Evolutionary conservation across 495 filamentous ascomycete species (phyloP).

Genomic region (Trichoderma orchidacearum): DNA sequence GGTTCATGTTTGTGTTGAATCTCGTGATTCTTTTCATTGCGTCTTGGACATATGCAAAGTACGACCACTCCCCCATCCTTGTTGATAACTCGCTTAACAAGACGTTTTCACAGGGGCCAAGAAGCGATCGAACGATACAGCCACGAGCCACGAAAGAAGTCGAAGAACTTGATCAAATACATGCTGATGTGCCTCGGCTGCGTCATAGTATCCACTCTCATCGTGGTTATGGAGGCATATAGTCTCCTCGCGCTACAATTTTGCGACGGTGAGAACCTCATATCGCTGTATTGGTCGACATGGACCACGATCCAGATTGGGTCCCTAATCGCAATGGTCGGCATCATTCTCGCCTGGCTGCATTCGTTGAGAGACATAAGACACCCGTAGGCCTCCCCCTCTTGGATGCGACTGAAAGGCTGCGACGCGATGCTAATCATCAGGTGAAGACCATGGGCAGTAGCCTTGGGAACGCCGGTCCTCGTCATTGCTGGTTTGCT

Average conservation of each 20-base stretch:
- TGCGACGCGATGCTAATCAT: neutral
- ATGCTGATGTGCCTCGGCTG: conserved; percentile 18
- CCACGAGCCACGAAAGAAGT: neutral
- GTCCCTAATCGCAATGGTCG: conserved; percentile 32
- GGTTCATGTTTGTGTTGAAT: conserved; percentile 27
- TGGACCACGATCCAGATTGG: conserved; percentile 35
- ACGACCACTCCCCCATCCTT: conserved; percentile 3
- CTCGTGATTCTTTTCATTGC: conserved; percentile 23
- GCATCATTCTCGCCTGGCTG: conserved; percentile 24
- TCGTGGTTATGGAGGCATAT: conserved; percentile 28
- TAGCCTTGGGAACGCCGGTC: conserved; percentile 34
- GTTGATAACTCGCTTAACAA: neutral
- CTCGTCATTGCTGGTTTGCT: conserved; percentile 30
- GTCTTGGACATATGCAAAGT: conserved; percentile 28
- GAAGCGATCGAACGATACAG: neutral
- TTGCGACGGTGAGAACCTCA: conserved; percentile 34
- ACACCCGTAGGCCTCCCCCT: conserved; percentile 18
- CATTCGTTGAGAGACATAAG: conserved; percentile 22
- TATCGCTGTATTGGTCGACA: conserved; percentile 32
- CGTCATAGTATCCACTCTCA: conserved; percentile 14
- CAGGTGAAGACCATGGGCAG: conserved; percentile 22
- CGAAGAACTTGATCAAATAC: conserved; percentile 11
- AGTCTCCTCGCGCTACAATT: conserved; percentile 27
- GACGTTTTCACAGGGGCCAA: neutral
- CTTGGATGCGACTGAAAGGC: neutral